phyloP scores from a whole-genome alignment of 2,329 filamentous ascomycete species.

The Aspergillus sp. region DNA sequence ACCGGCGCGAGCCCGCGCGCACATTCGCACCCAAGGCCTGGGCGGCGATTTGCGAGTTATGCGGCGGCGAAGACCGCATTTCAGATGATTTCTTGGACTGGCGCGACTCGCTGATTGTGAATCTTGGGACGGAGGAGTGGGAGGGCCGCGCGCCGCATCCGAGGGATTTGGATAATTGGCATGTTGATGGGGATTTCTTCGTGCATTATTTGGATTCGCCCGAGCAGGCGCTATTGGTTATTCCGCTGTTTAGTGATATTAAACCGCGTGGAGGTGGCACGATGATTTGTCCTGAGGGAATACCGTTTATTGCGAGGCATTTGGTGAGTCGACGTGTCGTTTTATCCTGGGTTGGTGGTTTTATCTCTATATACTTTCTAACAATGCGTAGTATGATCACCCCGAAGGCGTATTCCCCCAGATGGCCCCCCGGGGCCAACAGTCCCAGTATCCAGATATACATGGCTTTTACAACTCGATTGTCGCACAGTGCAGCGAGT shows the following conservation, averaged over 20 bases:
- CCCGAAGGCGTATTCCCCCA: conserved; percentile 63
- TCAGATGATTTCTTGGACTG: conserved; percentile 53
- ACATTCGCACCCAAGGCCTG: conserved; percentile 65
- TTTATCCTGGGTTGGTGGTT: no score
- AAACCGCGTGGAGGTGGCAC: conserved; percentile 62
- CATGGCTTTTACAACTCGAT: conserved; percentile 19
- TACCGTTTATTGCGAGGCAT: conserved; percentile 57
- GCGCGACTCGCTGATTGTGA: conserved; percentile 69
- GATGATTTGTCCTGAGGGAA: conserved; percentile 61
- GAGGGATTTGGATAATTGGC: conserved; percentile 59
- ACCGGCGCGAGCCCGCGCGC: conserved; percentile 54
- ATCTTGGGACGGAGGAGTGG: conserved; percentile 59
- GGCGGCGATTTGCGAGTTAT: conserved; percentile 65
- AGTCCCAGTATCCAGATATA: neutral
- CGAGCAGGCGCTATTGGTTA: conserved; percentile 68
- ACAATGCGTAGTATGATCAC: conserved; percentile 49
- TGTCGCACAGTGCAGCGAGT: conserved; percentile 41
- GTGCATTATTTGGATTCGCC: conserved; percentile 69
- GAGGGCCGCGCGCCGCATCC: conserved; percentile 56
- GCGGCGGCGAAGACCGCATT: conserved; percentile 62
- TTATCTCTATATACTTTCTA: neutral
- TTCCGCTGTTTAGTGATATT: conserved; percentile 67
- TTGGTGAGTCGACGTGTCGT: conserved; percentile 33
- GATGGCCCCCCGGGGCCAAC: conserved; percentile 56
- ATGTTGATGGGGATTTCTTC: conserved; percentile 72